Evolutionary conservation across 2,329 filamentous ascomycete genomes (phyloP), one percentile per base, ranked within the genome.

Genomic region (Tolypocladium inflatum): DNA sequence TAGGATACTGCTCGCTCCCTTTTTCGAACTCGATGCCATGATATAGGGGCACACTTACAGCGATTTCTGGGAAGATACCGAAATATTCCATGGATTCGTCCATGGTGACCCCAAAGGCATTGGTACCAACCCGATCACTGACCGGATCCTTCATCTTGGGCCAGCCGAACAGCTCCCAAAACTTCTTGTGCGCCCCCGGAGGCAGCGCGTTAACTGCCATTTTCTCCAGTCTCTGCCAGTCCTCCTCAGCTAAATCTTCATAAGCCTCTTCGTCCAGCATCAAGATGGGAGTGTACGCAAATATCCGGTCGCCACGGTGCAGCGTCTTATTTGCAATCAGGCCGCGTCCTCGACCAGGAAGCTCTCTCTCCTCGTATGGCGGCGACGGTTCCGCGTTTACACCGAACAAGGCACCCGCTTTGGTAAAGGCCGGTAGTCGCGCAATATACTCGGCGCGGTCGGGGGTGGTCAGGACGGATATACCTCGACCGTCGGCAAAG

Each of bases 391-490:
- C 33, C 39, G 56, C 35, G 45, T 63, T 63, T 2, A 54, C 9
- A 1, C 21, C 38, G 8, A 38, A 41, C 19, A 58, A 42, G 19
- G 23, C 35, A 13, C 35, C 62, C 2, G 67, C 64, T 11, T 66
- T 55, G 11, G 60, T 59, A 60, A 74, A 73, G 10, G 67, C 67
- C 10, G 66, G 62, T 17, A 63, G 63, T 11, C 62, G 61, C 33
- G 66, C 66, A 10, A 73, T 58, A 38, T 63, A 63, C n/a, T 55
- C 61, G 3, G 72, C 72, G 54, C 73, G 68, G 15, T 63, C 60
- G 1, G 67, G 59, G 9, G 68, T 70, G 51, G 73, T 76, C 38
- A 78, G 55, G 55, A 77, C 62, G 26, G 72, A 70, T 54, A 76
- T 70, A 55, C 75, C 75, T 17, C 72, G 65, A 37, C 68, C 68